phyloP scores from a whole-genome alignment of 139 green algal species.

The Zygnema circumcarinatum region DNA sequence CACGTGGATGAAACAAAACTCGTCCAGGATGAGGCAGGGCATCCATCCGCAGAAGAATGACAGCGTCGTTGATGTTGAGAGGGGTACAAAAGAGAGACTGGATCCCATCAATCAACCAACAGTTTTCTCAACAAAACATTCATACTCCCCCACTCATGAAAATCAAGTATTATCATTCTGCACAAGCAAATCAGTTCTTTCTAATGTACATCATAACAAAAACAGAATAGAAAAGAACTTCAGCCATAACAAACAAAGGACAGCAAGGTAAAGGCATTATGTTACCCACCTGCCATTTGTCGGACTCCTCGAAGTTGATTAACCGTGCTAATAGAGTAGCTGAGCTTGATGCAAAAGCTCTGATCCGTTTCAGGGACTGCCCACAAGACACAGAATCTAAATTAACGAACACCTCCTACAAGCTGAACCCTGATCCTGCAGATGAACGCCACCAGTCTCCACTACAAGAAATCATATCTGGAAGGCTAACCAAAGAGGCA shows the following conservation, averaged over 20 bases:
- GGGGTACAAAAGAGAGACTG: not conserved
- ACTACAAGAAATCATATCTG: not conserved
- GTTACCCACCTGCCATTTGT: constrained; percentile 10
- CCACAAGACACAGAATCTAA: not conserved
- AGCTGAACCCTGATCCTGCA: not conserved
- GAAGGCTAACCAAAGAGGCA: not conserved
- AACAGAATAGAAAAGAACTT: not conserved
- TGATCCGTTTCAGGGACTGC: constrained; percentile 10
- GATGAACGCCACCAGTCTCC: not conserved
- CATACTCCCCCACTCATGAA: too few species aligned
- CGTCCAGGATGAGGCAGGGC: constrained; percentile 9
- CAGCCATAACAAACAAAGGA: too few species aligned
- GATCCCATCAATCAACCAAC: not conserved
- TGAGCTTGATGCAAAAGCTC: not conserved
- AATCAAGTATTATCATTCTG: too few species aligned
- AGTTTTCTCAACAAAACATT: not conserved
- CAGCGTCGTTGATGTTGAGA: not conserved
- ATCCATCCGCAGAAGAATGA: not conserved
- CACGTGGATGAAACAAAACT: not conserved
- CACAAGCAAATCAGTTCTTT: too few species aligned
- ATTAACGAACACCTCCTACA: not conserved
- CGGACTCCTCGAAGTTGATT: not conserved
- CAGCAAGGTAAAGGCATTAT: not conserved
- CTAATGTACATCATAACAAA: not conserved
- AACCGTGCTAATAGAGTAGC: not conserved